A percentile compares a stretch with the other conserved stretches of the same genome.
These are phyloP conservation scores for Thelonectria discophora DNA, from an alignment of 2,329 filamentous ascomycete genomes.

Conservation along the genomic window DNA sequence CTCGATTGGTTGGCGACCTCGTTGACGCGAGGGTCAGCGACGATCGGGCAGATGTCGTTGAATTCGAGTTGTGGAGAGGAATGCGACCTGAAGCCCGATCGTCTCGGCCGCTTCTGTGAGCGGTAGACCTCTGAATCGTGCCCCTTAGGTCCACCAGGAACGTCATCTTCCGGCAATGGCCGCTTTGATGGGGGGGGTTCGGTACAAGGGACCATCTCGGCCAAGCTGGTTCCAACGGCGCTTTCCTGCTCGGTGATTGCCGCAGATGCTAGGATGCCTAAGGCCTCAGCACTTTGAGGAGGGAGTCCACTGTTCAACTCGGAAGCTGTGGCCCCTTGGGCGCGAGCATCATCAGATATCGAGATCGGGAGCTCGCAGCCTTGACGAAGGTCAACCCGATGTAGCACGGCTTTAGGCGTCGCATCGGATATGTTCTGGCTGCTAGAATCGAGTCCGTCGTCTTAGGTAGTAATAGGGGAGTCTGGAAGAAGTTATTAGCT, in stretches of 20 bases:
- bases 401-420: not conserved
- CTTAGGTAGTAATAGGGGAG: not conserved
- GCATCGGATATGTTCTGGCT: not conserved
- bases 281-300: not conserved
- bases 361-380: not conserved
- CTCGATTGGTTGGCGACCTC: not conserved
- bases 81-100: not conserved
- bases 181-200: not conserved
- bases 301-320: not conserved
- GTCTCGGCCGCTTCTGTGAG: not conserved
- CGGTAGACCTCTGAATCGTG: not conserved
- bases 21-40: not conserved
- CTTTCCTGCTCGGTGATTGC: not conserved
- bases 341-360: not conserved
- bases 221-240: not conserved
- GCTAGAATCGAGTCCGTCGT: not conserved
- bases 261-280: not conserved
- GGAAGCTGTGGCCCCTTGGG: not conserved
- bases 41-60: not conserved
- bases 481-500: constrained; percentile 3
- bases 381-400: not conserved
- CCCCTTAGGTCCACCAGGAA: not conserved
- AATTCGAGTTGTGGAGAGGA: not conserved
- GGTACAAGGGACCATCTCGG: not conserved
- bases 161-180: not conserved